Base-by-base conservation (phyloP, 2,329 filamentous ascomycete genomes). In the Pseudofabraea citricarpa region DNA sequence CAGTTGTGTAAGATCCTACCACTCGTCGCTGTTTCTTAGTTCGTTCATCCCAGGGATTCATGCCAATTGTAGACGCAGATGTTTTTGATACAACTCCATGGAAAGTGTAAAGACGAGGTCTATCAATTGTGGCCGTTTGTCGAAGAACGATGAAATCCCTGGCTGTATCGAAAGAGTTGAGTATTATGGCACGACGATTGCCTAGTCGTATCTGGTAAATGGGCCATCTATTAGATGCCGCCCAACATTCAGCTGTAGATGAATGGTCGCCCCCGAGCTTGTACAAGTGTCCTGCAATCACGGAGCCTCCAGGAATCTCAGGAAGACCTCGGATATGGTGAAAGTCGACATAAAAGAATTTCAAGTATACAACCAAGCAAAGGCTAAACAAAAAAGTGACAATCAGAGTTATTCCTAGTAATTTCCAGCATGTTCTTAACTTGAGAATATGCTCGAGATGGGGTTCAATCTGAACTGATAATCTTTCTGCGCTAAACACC, bases 61-160 rank as follows among this genome's bases (percentile, higher is more conserved):
- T 37, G n/a, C 35, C 35, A 13, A 37, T 37, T 6, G 35, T 37
- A 10, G 35, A 37, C n/a, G 35, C 35, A 5, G 35, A 37, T 6
- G 35, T 37, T n/a, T 37, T 37, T 6, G 35, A 37, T 15, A 37
- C 35, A n/a, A 37, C 35, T 37, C 35, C 35, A 37, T 37, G 35
- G 35, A 37, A 37, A 22, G 35, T 37, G 16, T 37, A 37, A 15
- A 37, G 23, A 22, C 35, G 35, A 13, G 35, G 35, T 5, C 35
- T 18, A n/a, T 37, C 35, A n/a, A 10, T 22, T 22, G 35, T 37
- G 19, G 35, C 35, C 21, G 35, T 37, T 21, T 37, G 35, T 37
- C 35, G 35, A 37, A n/a, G 21, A 4, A 37, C 35, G 15, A 37
- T 37, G 21, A 37, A 37, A n/a, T 37, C 35, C 15, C 35, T 18